Conservation (phyloP, 2,329 filamentous ascomycete species). For the Aspergillus pseudotamarii region DNA sequence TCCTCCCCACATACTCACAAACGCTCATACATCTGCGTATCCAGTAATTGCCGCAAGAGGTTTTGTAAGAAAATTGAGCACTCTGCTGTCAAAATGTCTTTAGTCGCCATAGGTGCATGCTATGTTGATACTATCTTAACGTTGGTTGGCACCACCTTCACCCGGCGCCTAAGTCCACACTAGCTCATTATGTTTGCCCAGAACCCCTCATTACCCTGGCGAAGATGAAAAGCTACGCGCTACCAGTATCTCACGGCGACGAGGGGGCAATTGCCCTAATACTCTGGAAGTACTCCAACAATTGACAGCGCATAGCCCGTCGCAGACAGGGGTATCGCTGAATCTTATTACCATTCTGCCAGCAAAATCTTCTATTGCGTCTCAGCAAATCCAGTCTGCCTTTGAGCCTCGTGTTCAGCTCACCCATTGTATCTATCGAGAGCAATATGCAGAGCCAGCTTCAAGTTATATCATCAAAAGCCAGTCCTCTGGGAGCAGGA, state of each 20-base stretch:
- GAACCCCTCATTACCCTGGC: constrained; percentile 59
- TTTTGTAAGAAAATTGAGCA: neutral
- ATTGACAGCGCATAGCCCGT: constrained; percentile 44
- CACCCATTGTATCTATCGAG: constrained; percentile 62
- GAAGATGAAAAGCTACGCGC: constrained; percentile 76
- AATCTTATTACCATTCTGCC: constrained; percentile 57
- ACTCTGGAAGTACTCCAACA: constrained; percentile 71
- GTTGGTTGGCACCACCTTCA: constrained; percentile 42
- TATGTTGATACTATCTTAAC: constrained; percentile 72
- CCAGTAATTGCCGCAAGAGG: neutral
- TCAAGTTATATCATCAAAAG: constrained; percentile 72
- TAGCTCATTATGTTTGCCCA: constrained; percentile 17
- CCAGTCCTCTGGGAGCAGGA: constrained; percentile 61
- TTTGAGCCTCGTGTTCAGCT: constrained; percentile 57
- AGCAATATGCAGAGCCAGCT: constrained; percentile 58
- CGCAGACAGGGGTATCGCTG: constrained; percentile 26
- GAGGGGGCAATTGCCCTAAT: constrained; percentile 75
- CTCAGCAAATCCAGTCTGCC: constrained; percentile 56
- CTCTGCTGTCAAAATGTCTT: constrained; percentile 45
- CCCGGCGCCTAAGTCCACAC: constrained; percentile 2
- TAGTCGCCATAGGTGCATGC: constrained; percentile 68
- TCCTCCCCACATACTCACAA: neutral
- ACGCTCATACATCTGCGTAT: neutral
- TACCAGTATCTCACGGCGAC: constrained; percentile 58
- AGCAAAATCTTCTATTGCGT: constrained; percentile 52